Evolutionary conservation across 2,329 filamentous ascomycete species (phyloP).

Genomic region (Xylariales sp.): DNA sequence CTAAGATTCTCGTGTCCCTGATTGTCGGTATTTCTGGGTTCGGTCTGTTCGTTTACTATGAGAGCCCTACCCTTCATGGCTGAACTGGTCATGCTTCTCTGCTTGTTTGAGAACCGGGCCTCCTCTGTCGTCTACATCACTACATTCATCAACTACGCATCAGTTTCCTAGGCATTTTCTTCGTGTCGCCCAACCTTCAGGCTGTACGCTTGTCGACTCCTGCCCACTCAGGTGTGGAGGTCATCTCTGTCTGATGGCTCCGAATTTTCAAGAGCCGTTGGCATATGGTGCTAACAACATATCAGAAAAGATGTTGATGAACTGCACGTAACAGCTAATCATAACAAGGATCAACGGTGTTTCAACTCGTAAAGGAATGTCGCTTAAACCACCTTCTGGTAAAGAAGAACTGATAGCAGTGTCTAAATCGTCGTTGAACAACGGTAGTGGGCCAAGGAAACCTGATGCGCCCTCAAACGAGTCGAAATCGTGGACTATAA

Average conservation of each 20-base stretch:
- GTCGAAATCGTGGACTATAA: too few species aligned
- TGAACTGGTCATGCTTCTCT: not conserved
- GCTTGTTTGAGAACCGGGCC: not conserved
- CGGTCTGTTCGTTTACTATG: not conserved
- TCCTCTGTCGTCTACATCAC: not conserved
- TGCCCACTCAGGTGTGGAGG: conserved; percentile 14
- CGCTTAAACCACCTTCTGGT: not conserved
- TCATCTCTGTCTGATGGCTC: too few species aligned
- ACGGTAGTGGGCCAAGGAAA: too few species aligned
- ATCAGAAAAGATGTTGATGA: conserved; percentile 13
- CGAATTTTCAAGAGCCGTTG: too few species aligned
- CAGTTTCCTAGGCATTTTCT: conserved; percentile 12
- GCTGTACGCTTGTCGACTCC: not conserved
- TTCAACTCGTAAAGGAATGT: conserved; percentile 7
- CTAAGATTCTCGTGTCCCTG: not conserved
- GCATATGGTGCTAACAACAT: too few species aligned
- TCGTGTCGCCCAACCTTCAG: not conserved
- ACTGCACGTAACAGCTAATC: conserved; percentile 17
- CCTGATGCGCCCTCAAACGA: too few species aligned
- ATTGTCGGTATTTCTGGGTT: not conserved
- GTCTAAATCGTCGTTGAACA: not conserved
- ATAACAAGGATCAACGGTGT: conserved; percentile 13
- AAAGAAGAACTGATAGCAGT: not conserved
- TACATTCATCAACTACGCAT: conserved; percentile 12
- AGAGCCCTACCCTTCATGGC: not conserved